Evolutionary conservation across 257 asterid genomes (phyloP), one percentile per base, ranked within the genome.

Genomic region (Fraxinus excelsior): DNA sequence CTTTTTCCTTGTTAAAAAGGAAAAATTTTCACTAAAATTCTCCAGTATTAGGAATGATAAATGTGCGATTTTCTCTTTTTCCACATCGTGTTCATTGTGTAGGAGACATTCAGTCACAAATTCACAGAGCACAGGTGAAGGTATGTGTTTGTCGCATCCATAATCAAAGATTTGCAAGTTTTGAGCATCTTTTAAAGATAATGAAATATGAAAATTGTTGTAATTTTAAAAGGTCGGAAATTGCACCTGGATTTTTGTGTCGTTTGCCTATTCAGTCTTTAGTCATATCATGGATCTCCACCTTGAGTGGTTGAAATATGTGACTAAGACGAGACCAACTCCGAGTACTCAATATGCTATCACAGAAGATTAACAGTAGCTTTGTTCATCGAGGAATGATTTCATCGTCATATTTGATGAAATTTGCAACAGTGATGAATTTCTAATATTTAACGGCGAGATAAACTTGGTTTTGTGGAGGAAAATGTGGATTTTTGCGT

Each of bases 371-470:
- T 7, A 23, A 26, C 68, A 25, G 14, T 26, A 25, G 34, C 18
- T 9, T 60, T 60, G 23, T 60, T 60, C 67, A 60, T 60, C 3
- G 8, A 60, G 18, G 70, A 13, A 71, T 5, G 4, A 58, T 26
- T 58, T 16, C 11, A 37, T 23, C 42, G 58, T 58, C 60, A 18
- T 72, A 31, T 62, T 75, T 65, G 60, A 71, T 19, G 29, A 44
- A 11, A n/a, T 58, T 35, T 44, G 71, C 19, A 5, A 44, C 53
- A 40, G 5, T 35, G 25, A 37, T 29, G 71, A 35, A 40, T 60
- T 44, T 78, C 51, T 65, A 64, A 18, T 62, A 38, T 34, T 71
- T 42, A 70, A 62, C 72, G 31, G 53, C 46, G 78, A 68, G 80
- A 35, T 8, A 8, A 10, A 16, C 66, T 56, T 67, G 16, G 67